Evolutionary conservation across 2,329 filamentous ascomycete genomes (phyloP).

Genomic region (Neofusicoccum cordaticola): DNA sequence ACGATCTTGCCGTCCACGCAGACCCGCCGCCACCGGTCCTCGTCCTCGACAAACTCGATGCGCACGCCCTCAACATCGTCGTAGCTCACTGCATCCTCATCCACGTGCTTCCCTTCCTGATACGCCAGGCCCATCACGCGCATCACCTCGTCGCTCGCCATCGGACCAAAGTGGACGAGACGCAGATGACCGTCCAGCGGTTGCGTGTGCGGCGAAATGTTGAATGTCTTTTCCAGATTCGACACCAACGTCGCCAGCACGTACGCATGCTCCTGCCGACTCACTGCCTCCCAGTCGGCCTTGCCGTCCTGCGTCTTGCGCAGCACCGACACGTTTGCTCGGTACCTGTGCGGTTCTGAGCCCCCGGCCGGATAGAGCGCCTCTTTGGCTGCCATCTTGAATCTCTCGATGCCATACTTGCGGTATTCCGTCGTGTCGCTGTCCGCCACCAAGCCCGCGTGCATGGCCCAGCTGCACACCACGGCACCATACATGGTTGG

Average conservation of each 20-base stretch:
- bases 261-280: slow-evolving; percentile 64
- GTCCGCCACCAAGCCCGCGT: slow-evolving; percentile 84
- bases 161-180: slow-evolving; percentile 71
- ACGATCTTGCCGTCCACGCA: slow-evolving; percentile 93
- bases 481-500: slow-evolving; percentile 65
- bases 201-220: slow-evolving; percentile 70
- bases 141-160: slow-evolving; percentile 67
- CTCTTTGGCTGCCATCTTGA: slow-evolving; percentile 78
- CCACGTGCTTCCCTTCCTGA: slow-evolving; percentile 55
- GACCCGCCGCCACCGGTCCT: slow-evolving; percentile 75
- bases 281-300: slow-evolving; percentile 33
- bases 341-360: slow-evolving; percentile 55
- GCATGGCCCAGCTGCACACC: slow-evolving; percentile 86
- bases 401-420: slow-evolving; percentile 71
- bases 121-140: slow-evolving; percentile 68
- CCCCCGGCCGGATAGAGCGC: slow-evolving; percentile 62
- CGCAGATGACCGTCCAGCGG: slow-evolving; percentile 70
- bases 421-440: slow-evolving; percentile 83
- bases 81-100: slow-evolving; percentile 62
- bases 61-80: slow-evolving; percentile 64
- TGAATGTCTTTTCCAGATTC: slow-evolving; percentile 76
- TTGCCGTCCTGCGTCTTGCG: slow-evolving; percentile 19
- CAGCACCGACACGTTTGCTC: slow-evolving; percentile 50
- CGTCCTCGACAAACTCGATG: slow-evolving; percentile 64
- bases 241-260: slow-evolving; percentile 73